These are phyloP conservation scores for Pterulicium gracile DNA, from an alignment of 1,284 basidiomycete genomes.

Conservation along the genomic window DNA sequence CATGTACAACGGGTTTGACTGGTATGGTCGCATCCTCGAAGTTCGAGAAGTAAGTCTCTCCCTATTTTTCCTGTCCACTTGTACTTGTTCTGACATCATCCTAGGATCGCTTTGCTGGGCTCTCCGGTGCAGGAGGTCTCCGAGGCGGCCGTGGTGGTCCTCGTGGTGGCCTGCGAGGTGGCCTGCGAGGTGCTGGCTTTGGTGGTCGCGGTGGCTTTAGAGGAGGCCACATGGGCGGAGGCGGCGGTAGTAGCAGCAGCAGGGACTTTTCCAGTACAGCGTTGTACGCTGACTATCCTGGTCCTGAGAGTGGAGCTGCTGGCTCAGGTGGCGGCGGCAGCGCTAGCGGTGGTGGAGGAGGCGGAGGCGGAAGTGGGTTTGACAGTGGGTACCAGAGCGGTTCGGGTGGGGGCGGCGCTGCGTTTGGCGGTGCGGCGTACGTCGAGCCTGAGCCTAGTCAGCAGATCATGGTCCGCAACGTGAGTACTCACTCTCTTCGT, in stretches of 20 bases:
- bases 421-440: conserved; percentile 23
- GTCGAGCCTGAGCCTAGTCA: conserved; percentile 73
- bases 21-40: conserved; percentile 87
- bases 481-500: conserved; percentile 33
- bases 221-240: conserved; percentile 40
- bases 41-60: conserved; percentile 68
- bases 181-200: conserved; percentile 30
- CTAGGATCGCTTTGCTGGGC: conserved; percentile 82
- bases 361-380: conserved; percentile 20
- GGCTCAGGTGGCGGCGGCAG: conserved; percentile 19
- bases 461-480: conserved; percentile 97
- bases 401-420: conserved; percentile 29
- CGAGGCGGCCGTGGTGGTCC: conserved; percentile 51
- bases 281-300: conserved; percentile 74
- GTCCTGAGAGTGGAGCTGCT: conserved; percentile 56
- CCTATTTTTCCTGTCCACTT: neutral
- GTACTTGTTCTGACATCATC: too few relatives aligned
- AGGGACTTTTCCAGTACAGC: conserved; percentile 71
- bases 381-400: conserved; percentile 23
- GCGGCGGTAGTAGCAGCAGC: conserved; percentile 42
- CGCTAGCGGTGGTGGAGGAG: conserved; percentile 21
- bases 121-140: conserved; percentile 56
- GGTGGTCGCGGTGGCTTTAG: conserved; percentile 54
- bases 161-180: conserved; percentile 33
- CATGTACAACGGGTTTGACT: conserved; percentile 93